Percentiles rank a stretch among this genome's conserved stretches.
Conservation (phyloP, 2,329 filamentous ascomycete species). For the Phyllosticta citribraziliensis region DNA sequence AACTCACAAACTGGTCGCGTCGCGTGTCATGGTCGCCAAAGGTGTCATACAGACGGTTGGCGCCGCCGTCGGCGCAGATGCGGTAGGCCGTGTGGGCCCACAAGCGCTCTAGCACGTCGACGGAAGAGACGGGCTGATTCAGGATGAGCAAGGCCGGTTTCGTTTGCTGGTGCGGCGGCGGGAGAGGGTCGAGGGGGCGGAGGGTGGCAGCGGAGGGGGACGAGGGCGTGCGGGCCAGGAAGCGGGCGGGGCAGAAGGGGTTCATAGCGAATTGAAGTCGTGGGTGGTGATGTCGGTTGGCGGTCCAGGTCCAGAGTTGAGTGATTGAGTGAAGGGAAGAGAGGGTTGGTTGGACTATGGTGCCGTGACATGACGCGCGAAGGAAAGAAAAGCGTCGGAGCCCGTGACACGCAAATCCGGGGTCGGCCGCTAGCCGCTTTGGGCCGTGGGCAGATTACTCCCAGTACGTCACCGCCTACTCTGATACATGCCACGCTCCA, state of each 20-base stretch:
- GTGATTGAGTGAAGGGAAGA: background rate
- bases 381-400: background rate
- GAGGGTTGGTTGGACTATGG: background rate
- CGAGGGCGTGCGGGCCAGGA: conserved; percentile 13
- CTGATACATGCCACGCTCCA: background rate
- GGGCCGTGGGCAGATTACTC: background rate
- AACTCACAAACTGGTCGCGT: conserved; percentile 22
- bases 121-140: conserved; percentile 35
- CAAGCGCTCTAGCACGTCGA: conserved; percentile 39
- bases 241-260: conserved; percentile 19
- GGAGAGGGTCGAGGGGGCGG: conserved; percentile 5
- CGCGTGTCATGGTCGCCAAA: conserved; percentile 19
- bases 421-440: background rate
- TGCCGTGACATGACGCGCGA: no score
- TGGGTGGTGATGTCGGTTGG: no score
- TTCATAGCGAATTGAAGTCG: no score
- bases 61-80: conserved; percentile 85
- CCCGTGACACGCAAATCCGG: background rate
- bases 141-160: conserved; percentile 34
- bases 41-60: conserved; percentile 60
- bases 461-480: background rate
- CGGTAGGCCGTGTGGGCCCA: conserved; percentile 49
- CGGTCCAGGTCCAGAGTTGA: no score
- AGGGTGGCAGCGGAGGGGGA: conserved; percentile 5
- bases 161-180: conserved; percentile 12